Evolutionary conservation across 2,329 filamentous ascomycete genomes (phyloP).

Genomic region (Catunica adiposa): DNA sequence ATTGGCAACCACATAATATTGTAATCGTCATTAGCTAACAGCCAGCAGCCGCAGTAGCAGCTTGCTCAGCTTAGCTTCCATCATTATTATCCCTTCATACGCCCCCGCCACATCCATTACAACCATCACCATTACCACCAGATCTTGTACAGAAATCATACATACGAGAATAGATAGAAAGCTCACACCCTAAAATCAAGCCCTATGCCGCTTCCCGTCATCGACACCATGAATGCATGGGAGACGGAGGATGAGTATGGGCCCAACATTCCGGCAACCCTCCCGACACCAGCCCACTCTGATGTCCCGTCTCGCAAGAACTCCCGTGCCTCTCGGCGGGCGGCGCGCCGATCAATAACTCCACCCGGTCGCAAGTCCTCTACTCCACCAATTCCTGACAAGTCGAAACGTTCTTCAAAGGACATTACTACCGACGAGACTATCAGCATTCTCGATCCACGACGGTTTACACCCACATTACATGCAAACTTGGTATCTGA

Average conservation of each 20-base stretch:
- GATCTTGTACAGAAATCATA: too few species aligned
- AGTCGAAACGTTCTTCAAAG: slow-evolving; percentile 35
- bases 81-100: background rate
- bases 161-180: background rate
- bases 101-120: background rate
- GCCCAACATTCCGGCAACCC: slow-evolving; percentile 35
- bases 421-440: slow-evolving; percentile 50
- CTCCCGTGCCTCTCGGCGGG: slow-evolving; percentile 44
- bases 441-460: slow-evolving; percentile 65
- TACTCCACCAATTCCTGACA: slow-evolving; percentile 32
- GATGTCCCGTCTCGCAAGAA: slow-evolving; percentile 34
- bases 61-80: background rate
- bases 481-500: slow-evolving; percentile 92
- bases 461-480: slow-evolving; percentile 84
- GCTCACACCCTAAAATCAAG: too few species aligned
- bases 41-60: background rate
- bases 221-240: slow-evolving; percentile 35
- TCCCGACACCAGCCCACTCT: slow-evolving; percentile 42
- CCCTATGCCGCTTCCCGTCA: slow-evolving; percentile 1
- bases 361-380: slow-evolving; percentile 41
- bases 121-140: too few species aligned
- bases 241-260: slow-evolving; percentile 47
- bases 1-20: too few species aligned
- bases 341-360: slow-evolving; percentile 49
- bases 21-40: too few species aligned